Percentiles rank a stretch among this genome's conserved stretches.
These are phyloP conservation scores for Elaeis guineensis DNA, from an alignment of 176 grass and related monocot species.

Conservation along the genomic window DNA sequence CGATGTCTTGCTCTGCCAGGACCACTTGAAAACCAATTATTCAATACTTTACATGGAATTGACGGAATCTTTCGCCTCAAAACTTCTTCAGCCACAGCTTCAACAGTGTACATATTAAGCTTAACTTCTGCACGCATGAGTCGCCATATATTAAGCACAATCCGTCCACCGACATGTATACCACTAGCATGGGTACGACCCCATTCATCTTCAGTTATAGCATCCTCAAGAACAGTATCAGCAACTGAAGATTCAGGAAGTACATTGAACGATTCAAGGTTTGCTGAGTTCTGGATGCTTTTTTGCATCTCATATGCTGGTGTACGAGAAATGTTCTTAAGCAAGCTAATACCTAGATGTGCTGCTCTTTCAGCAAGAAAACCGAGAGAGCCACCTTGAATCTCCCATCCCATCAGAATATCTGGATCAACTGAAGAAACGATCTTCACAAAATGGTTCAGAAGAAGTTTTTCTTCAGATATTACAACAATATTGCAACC, in stretches of 20 bases:
- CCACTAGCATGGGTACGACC: slow-evolving; percentile 65
- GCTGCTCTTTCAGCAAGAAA: slow-evolving; percentile 89
- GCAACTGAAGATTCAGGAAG: slow-evolving; percentile 47
- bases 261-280: slow-evolving; percentile 28
- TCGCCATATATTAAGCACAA: slow-evolving; percentile 88
- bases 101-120: slow-evolving; percentile 78
- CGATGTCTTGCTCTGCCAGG: slow-evolving; percentile 55
- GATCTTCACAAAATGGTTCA: slow-evolving; percentile 56
- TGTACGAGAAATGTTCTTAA: slow-evolving; percentile 85
- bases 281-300: slow-evolving; percentile 32
- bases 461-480: slow-evolving; percentile 61
- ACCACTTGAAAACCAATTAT: slow-evolving; percentile 74
- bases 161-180: slow-evolving; percentile 86
- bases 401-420: slow-evolving; percentile 86
- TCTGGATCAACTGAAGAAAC: slow-evolving; percentile 81
- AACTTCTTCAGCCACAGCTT: slow-evolving; percentile 84
- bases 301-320: slow-evolving; percentile 41
- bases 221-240: slow-evolving; percentile 35
- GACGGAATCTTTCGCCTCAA: slow-evolving; percentile 75
- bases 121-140: slow-evolving; percentile 90
- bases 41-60: slow-evolving; percentile 69
- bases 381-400: slow-evolving; percentile 74
- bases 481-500: slow-evolving; percentile 36
- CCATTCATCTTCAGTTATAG: slow-evolving; percentile 45
- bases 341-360: slow-evolving; percentile 61